A percentile compares a stretch with the other conserved stretches of the same genome.
Conservation (phyloP, 1,284 basidiomycete species). For the Trichosporon ovoides region DNA sequence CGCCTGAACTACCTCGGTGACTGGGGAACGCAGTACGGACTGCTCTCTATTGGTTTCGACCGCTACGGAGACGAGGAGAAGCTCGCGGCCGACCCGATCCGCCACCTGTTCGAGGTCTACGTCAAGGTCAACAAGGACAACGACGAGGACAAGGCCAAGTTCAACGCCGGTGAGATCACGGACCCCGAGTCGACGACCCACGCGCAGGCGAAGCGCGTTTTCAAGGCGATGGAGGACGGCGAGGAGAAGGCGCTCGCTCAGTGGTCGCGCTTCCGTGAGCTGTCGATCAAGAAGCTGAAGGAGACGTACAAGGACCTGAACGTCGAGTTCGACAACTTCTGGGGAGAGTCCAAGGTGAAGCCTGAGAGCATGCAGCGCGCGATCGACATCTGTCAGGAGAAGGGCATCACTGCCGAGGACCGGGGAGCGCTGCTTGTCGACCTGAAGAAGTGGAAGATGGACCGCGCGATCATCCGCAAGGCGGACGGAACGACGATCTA, state of each 20-base stretch:
- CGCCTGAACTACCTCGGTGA: constrained; percentile 93
- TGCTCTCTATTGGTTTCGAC: constrained; percentile 89
- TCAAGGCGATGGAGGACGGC: constrained; percentile 93
- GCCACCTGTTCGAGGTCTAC: constrained; percentile 90
- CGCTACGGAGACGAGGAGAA: constrained; percentile 81
- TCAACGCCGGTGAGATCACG: constrained; percentile 36
- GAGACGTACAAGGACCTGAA: constrained; percentile 87
- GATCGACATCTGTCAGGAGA: constrained; percentile 52
- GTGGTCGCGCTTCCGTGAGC: constrained; percentile 89
- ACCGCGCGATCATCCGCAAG: constrained; percentile 85
- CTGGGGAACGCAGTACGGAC: constrained; percentile 84
- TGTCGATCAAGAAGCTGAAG: constrained; percentile 86
- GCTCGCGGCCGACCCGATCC: constrained; percentile 84
- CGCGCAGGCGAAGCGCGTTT: constrained; percentile 78
- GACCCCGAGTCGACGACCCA: constrained; percentile 56
- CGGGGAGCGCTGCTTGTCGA: constrained; percentile 72
- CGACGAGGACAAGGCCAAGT: constrained; percentile 51
- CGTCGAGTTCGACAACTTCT: constrained; percentile 89
- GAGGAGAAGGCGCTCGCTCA: constrained; percentile 75
- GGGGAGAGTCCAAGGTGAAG: constrained; percentile 84
- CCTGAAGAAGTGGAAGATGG: constrained; percentile 80
- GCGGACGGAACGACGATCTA: constrained; percentile 96
- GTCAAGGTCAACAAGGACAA: constrained; percentile 89
- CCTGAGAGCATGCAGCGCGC: constrained; percentile 72
- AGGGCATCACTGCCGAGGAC: constrained; percentile 58